Base-by-base conservation (phyloP, 371 early-diverging fungal species). In the Mucor irregularis region DNA sequence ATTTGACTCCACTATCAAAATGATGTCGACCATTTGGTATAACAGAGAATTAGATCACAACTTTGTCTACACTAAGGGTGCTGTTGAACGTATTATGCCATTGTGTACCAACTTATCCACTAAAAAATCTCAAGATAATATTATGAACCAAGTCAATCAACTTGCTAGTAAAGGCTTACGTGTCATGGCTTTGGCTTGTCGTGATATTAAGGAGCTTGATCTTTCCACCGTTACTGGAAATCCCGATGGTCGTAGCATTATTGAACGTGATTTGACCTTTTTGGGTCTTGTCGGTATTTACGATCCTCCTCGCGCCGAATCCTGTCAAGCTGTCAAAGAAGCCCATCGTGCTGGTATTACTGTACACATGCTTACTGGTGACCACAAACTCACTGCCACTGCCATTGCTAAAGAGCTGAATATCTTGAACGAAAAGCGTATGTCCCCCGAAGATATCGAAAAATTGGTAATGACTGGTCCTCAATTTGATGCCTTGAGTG, bases 311-410 rank as follows among this genome's bases (percentile, higher is more conserved):
- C 87, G 90, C 2, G 68, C 80, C 6, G 90, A 89, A 69, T 83
- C 86, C 0, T 56, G 81, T 25, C 78, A 77, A 7, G 92, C 93
- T 45, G 93, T 96, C 13, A 66, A 80, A 59, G 86, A 90, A 62
- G 94, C 95, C 45, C 87, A 93, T 50, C 68, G 71, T n/a, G 96
- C 97, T 5, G 97, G 97, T 17, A 94, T 97, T 66, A 80, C 83
- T 21, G 95, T 96, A 14, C 86, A 90, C 55, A 95, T 96, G 94
- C 81, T 96, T 29, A 96, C 97, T 2, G 97, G 96, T 24, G 96
- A 97, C 61, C 95, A 96, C 58, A 84, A 90, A 13, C 78, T 82
- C 10, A 97, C 96, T 0, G 97, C 97, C 0, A 74, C 88, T 0
- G 93, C 96, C 0, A 94, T 97, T 67, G 95, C 96, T 5, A 83